Evolutionary conservation across 495 filamentous ascomycete species (phyloP), one percentile per base, ranked within the genome.

Genomic region (Rhypophila decipiens): DNA sequence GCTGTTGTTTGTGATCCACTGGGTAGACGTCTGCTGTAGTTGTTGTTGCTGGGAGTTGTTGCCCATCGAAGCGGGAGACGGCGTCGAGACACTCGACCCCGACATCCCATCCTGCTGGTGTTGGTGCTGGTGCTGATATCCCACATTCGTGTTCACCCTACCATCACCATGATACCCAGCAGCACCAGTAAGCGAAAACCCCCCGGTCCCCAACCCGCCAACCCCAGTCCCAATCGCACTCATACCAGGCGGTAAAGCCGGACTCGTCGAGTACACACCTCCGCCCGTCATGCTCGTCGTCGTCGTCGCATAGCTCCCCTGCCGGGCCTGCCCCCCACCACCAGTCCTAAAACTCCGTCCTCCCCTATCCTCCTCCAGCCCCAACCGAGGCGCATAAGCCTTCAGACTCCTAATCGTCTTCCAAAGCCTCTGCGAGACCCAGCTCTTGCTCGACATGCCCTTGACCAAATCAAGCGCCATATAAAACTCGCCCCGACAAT

Each of bases 401-500:
- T 88, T 87, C 9, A 96, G 73, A 0, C 82, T 81, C 39, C 82
- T 78, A 59, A 95, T 85, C 1, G 84, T 89, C 53, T 82, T 82
- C 88, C 88, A 95, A 8, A 95, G 67, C 11, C 87, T 74, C 51
- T 88, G 86, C 40, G 82, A 84, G 3, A 90, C 84, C 64, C 80
- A 89, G 1, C 82, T 87, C 51, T 82, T 81, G n/a, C 79, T 82
- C 36, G 82, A 87, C 61, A 95, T 82, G 20, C 83, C 83, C 49
- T 86, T 86, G 49, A 95, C 78, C 12, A 95, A 70, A 36, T 95
- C 85, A 1, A 95, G 75, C 0, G 86, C 88, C 77, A 86, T 79
- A 67, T 91, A 90, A 54, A 93, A 95, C 62, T 93, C 88, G 47
- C 83, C 79, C n/a, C 86, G 76, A 43, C 87, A 87, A 36, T 76